Percentiles rank a stretch among this genome's conserved stretches.
Conservation (phyloP, 2,329 filamentous ascomycete genomes). For the Epicoccum sorghinum region DNA sequence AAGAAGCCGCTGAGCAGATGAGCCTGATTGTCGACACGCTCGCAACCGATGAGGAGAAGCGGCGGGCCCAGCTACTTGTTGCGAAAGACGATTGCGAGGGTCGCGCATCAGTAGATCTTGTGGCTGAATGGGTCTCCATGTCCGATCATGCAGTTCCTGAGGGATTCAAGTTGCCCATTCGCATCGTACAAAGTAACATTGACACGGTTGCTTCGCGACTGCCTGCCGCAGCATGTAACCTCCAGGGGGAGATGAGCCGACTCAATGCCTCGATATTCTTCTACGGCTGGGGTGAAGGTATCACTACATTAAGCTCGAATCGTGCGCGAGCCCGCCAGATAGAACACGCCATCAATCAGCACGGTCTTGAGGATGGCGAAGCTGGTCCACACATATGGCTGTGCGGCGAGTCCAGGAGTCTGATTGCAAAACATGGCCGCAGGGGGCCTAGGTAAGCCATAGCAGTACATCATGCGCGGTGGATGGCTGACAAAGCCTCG, state of each 20-base stretch:
- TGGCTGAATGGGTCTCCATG: conserved; percentile 43
- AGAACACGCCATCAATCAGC: conserved; percentile 62
- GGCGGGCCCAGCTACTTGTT: conserved; percentile 65
- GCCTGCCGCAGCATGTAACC: conserved; percentile 53
- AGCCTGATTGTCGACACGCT: conserved; percentile 49
- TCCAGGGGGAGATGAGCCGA: conserved; percentile 58
- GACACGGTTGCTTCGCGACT: conserved; percentile 46
- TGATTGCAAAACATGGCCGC: conserved; percentile 64
- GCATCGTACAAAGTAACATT: conserved; percentile 56
- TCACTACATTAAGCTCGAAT: conserved; percentile 75
- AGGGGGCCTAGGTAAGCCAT: conserved; percentile 10
- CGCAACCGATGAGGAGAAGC: conserved; percentile 52
- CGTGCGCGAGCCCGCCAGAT: conserved; percentile 70
- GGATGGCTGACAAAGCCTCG: not conserved
- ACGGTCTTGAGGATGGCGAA: conserved; percentile 57
- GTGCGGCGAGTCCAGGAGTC: conserved; percentile 67
- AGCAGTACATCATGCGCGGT: not conserved
- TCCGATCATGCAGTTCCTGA: conserved; percentile 62
- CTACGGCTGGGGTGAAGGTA: conserved; percentile 68
- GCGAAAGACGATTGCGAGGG: conserved; percentile 46
- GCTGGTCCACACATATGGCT: conserved; percentile 68
- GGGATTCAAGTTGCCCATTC: conserved; percentile 67
- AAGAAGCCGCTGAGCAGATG: conserved; percentile 69
- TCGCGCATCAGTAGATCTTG: conserved; percentile 20
- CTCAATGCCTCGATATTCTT: conserved; percentile 75